Conservation (phyloP, 257 asterid genomes). For the Voacanga thouarsii region DNA sequence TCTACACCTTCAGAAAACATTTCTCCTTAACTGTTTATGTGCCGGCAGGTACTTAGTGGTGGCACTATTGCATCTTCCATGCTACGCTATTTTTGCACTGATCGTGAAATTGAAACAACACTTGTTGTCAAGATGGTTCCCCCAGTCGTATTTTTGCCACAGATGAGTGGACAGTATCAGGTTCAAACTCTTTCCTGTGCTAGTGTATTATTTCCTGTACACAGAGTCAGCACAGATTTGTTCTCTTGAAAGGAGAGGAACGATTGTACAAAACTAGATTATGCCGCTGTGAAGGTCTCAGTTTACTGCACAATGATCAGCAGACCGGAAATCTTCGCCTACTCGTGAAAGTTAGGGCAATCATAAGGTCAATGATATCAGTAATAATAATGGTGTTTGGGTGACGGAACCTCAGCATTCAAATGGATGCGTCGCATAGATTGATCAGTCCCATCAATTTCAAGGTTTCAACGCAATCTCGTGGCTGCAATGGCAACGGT, state of each 20-base stretch:
- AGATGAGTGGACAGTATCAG: slow-evolving; percentile 12
- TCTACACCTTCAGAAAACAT: background rate
- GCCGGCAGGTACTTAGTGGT: slow-evolving; percentile 72
- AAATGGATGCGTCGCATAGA: background rate
- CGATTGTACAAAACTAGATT: background rate
- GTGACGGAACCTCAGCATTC: background rate
- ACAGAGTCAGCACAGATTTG: background rate
- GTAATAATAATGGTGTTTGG: background rate
- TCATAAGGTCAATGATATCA: background rate
- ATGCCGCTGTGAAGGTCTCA: too few species aligned
- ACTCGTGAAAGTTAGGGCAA: background rate
- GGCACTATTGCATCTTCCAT: slow-evolving; percentile 73
- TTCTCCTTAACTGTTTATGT: slow-evolving; percentile 1
- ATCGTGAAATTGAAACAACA: slow-evolving; percentile 51
- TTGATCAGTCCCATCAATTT: background rate
- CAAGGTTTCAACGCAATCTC: background rate
- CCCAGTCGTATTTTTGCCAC: slow-evolving; percentile 33
- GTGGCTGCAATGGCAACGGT: background rate
- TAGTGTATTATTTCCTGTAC: background rate
- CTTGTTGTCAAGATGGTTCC: slow-evolving; percentile 49
- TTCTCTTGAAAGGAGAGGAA: background rate
- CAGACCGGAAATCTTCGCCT: background rate
- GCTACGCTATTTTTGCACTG: slow-evolving; percentile 52
- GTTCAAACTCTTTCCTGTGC: background rate
- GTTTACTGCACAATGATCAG: too few species aligned